A percentile compares a stretch with the other conserved stretches of the same genome.
Conservation (phyloP, 2,329 filamentous ascomycete genomes). For the Penicillium decumbens region DNA sequence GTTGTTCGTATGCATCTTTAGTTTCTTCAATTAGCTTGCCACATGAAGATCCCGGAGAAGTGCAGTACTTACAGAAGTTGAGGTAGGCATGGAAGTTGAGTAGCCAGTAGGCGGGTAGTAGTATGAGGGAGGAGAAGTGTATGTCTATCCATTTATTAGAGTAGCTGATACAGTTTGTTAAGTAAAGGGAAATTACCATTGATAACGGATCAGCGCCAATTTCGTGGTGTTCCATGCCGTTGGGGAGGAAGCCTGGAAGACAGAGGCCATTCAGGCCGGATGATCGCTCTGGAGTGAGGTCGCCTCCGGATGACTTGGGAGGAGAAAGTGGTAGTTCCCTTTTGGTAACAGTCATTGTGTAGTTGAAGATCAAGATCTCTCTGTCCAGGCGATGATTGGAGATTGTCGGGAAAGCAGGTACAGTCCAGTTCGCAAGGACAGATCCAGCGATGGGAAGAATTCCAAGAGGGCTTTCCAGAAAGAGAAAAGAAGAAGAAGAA, state of each 20-base stretch:
- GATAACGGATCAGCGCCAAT: background rate
- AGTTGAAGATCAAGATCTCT: background rate
- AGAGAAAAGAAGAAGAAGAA: conserved; percentile 24
- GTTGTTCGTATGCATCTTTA: background rate
- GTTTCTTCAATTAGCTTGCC: background rate
- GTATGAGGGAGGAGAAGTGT: background rate
- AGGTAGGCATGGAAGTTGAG: background rate
- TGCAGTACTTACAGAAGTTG: background rate
- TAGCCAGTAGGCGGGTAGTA: background rate
- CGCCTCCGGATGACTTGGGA: conserved; percentile 27
- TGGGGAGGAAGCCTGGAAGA: background rate
- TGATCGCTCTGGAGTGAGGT: conserved; percentile 5
- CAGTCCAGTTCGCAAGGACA: conserved; percentile 3
- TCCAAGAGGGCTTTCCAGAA: conserved; percentile 16
- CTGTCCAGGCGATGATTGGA: background rate
- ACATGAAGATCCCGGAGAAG: background rate
- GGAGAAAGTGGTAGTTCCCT: conserved; percentile 28
- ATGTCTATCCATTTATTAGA: background rate
- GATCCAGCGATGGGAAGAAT: conserved; percentile 6
- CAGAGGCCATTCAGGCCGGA: background rate
- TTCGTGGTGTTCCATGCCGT: background rate
- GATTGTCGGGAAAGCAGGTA: conserved; percentile 6
- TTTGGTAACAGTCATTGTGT: conserved; percentile 6
- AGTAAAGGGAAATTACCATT: background rate
- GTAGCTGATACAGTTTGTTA: background rate